Base-by-base conservation (phyloP, 2,329 filamentous ascomycete genomes). In the Tolypocladium ovalisporum region DNA sequence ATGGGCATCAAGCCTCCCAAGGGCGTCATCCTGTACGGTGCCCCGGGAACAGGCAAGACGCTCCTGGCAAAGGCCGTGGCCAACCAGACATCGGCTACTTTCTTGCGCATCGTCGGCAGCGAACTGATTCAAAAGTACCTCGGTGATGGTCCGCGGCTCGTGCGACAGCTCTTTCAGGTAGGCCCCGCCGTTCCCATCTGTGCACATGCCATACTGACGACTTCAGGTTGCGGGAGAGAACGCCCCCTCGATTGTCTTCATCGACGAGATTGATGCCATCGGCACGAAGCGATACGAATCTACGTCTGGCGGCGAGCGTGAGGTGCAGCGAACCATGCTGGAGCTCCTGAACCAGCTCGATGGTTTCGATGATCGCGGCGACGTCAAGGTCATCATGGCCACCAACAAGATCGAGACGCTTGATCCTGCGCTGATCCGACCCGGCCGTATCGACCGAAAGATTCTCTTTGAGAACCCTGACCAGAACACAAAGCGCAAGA, bases 1-100 rank as follows among this genome's bases (percentile, higher is more conserved):
- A 99, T 99, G 94, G 94, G 94, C 69, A 97, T 99, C 81, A 99
- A 99, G 76, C 94, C 94, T 5, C 94, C 94, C 60, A 99, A 99
- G 82, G 94, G 94, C 81, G 94, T 99, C 66, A 99, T 99, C 68
- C 86, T 99, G 32, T 99, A 99, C 72, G 94, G 94, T 76, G 91
- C 90, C 6, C 94, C 94, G 0, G 94, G 94, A 73, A 99, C 94
- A 10, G 94, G 94, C 74, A 99, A 97, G 79, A 97, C 92, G 6
- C 79, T 97, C 3, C 79, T 99, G 58, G 94, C 94, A 60, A 97
- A 97, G 78, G 94, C 94, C 12, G 94, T 99, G 54, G 94, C 94
- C 64, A 97, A 99, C 71, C 93, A 97, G 73, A 97, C 94, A n/a
- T 97, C 92, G 61, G 94, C 94, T 47, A 97, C 94, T 2, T 99